Evolutionary conservation across 2,329 filamentous ascomycete species (phyloP).

Genomic region (Calonectria fujianensis): DNA sequence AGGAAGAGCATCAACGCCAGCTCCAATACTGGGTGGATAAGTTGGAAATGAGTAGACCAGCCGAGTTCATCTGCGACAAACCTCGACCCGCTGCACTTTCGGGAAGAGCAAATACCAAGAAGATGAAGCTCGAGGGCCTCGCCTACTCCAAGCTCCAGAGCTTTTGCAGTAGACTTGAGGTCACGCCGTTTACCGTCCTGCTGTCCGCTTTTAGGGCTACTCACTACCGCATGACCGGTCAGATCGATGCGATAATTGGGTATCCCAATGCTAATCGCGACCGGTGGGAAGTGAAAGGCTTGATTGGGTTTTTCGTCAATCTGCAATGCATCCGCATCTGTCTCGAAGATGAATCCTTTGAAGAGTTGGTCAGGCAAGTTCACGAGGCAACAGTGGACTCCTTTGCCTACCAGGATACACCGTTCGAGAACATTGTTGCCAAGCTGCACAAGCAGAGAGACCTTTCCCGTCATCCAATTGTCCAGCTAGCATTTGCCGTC

Average conservation of each 20-base stretch:
- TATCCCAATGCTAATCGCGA: slow-evolving; percentile 48
- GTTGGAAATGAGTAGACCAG: neutral
- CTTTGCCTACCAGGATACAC: slow-evolving; percentile 5
- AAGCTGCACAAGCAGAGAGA: slow-evolving; percentile 2
- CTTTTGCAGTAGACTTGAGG: neutral
- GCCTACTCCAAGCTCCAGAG: neutral
- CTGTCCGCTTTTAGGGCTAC: slow-evolving; percentile 51
- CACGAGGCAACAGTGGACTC: neutral
- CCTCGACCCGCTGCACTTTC: neutral
- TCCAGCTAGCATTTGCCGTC: neutral
- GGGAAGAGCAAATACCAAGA: neutral
- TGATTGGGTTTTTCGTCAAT: slow-evolving; percentile 54
- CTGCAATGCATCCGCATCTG: slow-evolving; percentile 47
- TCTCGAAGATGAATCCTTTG: slow-evolving; percentile 36
- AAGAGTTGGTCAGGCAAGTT: neutral
- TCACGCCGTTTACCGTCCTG: slow-evolving; percentile 20
- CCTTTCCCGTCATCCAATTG: neutral
- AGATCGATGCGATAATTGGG: slow-evolving; percentile 49
- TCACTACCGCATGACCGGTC: slow-evolving; percentile 52
- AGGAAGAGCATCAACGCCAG: neutral
- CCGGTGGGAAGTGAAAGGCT: slow-evolving; percentile 42
- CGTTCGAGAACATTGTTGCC: neutral
- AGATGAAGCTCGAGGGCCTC: neutral
- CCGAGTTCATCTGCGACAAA: slow-evolving; percentile 6
- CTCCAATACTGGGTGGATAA: neutral